These are phyloP conservation scores for Pichia sp. DNA, from an alignment of 1,139 yeast species.

Conservation along the genomic window DNA sequence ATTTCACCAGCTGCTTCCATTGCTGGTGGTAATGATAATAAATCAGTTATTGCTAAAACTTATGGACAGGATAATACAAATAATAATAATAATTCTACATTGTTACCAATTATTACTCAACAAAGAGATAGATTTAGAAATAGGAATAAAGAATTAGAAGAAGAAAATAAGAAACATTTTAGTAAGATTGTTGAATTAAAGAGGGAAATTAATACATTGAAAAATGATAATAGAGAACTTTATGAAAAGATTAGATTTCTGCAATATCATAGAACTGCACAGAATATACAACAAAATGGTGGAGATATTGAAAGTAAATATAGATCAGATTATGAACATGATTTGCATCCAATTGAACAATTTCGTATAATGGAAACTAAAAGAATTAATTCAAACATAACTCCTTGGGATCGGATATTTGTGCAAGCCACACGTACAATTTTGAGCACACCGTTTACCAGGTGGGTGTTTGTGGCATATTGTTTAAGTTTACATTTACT, in stretches of 20 bases:
- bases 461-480: constrained; percentile 69
- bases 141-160: constrained; percentile 76
- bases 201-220: constrained; percentile 56
- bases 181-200: constrained; percentile 51
- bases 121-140: constrained; percentile 89
- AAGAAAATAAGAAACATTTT: constrained; percentile 60
- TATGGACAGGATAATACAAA: not conserved
- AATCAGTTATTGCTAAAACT: not conserved
- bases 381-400: constrained; percentile 63
- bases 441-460: constrained; percentile 63
- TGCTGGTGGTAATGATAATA: constrained; percentile 34
- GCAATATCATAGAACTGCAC: constrained; percentile 41
- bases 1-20: constrained; percentile 47
- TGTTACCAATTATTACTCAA: constrained; percentile 83
- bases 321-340: constrained; percentile 64
- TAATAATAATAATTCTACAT: constrained; percentile 33
- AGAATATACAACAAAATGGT: constrained; percentile 15
- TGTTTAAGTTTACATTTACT: constrained; percentile 70
- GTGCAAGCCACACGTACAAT: constrained; percentile 68
- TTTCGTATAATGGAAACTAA: constrained; percentile 75
- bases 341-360: constrained; percentile 76
- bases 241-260: constrained; percentile 78
- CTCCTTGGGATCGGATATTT: constrained; percentile 75
- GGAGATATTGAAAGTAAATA: constrained; percentile 51
- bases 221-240: constrained; percentile 68